Base-by-base conservation (phyloP, 2,329 filamentous ascomycete species). In the Aspergillus oerlinghausenensis region DNA sequence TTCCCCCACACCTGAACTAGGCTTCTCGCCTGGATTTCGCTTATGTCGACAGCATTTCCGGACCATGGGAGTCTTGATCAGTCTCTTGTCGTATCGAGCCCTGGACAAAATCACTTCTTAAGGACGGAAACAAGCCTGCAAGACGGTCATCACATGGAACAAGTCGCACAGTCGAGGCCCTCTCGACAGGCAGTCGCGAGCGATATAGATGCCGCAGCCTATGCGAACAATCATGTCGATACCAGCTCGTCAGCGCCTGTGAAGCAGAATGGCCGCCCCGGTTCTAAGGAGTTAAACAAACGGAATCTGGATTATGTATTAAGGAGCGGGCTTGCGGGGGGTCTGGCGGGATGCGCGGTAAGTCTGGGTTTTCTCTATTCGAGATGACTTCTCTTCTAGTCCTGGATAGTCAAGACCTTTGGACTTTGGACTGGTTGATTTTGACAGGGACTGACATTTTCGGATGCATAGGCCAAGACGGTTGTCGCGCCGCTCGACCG, bases 401-500 rank as follows among this genome's bases (percentile, higher is more conserved):
- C 32, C 14, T 14, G 3, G 14, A 35, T 17, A 35, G 32, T 17
- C 11, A 14, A 35, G 11, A 35, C 5, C 3, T 17, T 38, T 38
- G 32, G 32, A 7, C 14, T 38, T 38, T 2, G 10, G 32, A 32
- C 23, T 49, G 48, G 28, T 26, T 42, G 17, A 19, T 51, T 53
- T 10, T 35, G n/a, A 45, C 51, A 55, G 38, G 49, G 21, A 55
- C 58, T 56, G 55, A 63, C 32, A 8, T 29, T 47, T 28, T 42
- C 35, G 56, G 21, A 53, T 5, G 14, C 57, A 52, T 65, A 96
- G 92, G 94, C 89, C 60, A 99, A 99, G 81, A 97, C 93, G 0
- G 81, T 96, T 6, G 95, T 99, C 40, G 94, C 92, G 25, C 94
- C 94, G 25, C 88, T 99, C 62, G 94, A 99, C 76, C 88, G 94